These are phyloP conservation scores for Sarocladium kiliense DNA, from an alignment of 2,329 filamentous ascomycete species.

Conservation along the genomic window DNA sequence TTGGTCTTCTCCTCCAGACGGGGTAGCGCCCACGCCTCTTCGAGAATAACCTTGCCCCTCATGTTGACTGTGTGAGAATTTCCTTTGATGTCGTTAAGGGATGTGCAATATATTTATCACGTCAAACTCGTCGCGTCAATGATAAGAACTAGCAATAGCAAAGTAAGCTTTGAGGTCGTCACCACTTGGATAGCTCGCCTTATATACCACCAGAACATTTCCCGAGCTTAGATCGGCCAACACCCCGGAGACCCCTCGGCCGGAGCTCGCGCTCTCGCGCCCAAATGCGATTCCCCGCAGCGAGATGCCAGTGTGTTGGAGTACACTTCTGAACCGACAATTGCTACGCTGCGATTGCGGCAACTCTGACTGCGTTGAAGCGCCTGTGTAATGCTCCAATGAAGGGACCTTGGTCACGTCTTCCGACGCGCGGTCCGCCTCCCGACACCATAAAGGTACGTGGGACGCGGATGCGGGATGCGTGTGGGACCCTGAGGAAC, in stretches of 20 bases:
- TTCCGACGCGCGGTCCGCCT: constrained; percentile 8
- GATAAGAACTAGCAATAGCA: too few species aligned
- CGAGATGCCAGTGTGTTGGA: neutral
- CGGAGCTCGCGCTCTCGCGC: constrained; percentile 5
- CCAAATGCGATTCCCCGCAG: neutral
- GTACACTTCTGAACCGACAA: neutral
- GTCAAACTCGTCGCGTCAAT: too few species aligned
- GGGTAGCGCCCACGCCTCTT: constrained; percentile 58
- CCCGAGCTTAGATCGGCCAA: neutral
- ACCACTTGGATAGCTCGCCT: neutral
- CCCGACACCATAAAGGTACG: neutral
- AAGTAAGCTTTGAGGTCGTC: neutral
- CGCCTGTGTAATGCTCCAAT: neutral
- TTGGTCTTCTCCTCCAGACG: constrained; percentile 51
- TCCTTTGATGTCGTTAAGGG: neutral
- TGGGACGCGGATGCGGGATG: constrained; percentile 7
- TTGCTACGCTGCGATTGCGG: neutral
- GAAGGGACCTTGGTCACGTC: neutral
- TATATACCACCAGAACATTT: constrained; percentile 1
- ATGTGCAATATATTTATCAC: too few species aligned
- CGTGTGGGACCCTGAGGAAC: neutral
- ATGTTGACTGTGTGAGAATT: neutral
- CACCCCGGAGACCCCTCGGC: neutral
- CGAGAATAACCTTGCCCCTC: constrained; percentile 53
- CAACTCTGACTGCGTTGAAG: neutral